Percentiles rank a stretch among this genome's conserved stretches.
Conservation (phyloP, 495 filamentous ascomycete genomes). For the Aspergillus mulundensis region DNA sequence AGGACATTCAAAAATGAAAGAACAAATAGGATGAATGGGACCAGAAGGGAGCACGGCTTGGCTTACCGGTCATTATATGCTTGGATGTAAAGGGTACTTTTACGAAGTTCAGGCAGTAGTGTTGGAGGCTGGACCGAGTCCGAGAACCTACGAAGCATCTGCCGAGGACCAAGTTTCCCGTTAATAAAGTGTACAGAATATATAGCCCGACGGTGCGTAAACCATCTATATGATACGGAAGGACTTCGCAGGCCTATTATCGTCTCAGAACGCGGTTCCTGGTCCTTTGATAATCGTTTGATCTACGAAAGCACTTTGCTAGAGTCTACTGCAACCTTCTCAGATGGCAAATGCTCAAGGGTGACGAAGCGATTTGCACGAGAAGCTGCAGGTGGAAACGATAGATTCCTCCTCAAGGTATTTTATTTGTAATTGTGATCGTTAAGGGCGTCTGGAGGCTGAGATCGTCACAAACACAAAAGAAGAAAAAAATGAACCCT, state of each 20-base stretch:
- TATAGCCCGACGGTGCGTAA: too few relatives aligned
- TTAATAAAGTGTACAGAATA: too few relatives aligned
- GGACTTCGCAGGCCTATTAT: too few relatives aligned
- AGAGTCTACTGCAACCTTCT: too few relatives aligned
- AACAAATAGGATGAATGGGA: not conserved
- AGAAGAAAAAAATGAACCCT: slow-evolving; percentile 35
- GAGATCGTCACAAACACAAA: slow-evolving; percentile 44
- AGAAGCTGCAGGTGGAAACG: not conserved
- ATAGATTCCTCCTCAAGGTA: slow-evolving; percentile 35
- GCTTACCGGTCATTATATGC: slow-evolving; percentile 1
- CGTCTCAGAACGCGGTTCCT: too few relatives aligned
- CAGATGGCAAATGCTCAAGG: too few relatives aligned
- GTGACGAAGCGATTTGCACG: too few relatives aligned
- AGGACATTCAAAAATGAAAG: not conserved
- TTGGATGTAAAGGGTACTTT: not conserved
- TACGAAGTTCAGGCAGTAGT: not conserved
- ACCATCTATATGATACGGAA: too few relatives aligned
- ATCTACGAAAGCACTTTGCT: too few relatives aligned
- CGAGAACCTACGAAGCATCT: not conserved
- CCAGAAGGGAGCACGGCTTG: not conserved
- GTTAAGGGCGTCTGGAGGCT: slow-evolving; percentile 45
- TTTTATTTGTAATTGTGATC: slow-evolving; percentile 38
- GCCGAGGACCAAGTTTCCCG: slow-evolving; percentile 3
- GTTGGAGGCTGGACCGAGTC: slow-evolving; percentile 1
- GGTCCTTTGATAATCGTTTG: too few relatives aligned